Base-by-base conservation (phyloP, 2,329 filamentous ascomycete species). In the Exserohilum rostratum region DNA sequence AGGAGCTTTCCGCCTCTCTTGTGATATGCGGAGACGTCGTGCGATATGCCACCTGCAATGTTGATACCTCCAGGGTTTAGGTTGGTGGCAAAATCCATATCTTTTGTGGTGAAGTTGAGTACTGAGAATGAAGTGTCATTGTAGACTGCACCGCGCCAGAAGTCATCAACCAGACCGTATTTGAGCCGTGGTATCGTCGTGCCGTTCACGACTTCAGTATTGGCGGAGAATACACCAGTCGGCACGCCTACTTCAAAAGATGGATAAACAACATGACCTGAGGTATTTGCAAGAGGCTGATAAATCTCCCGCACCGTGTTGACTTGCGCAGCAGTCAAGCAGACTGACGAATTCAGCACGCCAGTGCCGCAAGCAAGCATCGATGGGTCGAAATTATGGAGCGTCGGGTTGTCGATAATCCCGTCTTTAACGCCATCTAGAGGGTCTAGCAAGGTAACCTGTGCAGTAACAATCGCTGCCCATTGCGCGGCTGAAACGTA, bases 201-300 rank as follows among this genome's bases (percentile, higher is more conserved):
- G 60, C 76, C 82, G 31, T 80, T 72, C 3, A 81, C 64, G 4
- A 67, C 64, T 50, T 78, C 44, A 9, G 45, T 50, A 22, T 57
- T 57, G 2, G 39, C 34, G 64, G 70, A 39, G 59, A 37, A 69
- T 53, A 22, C 76, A 39, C 72, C 78, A 58, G 80, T 77, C 29
- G 74, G 78, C 20, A 69, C 69, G 13, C 79, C 79, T 17, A 77
- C 78, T 46, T 79, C 74, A 64, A 81, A 77, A 7, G 73, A 68
- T 4, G 80, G 80, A 61, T 77, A 82, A 17, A 81, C 71, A 5
- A 82, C 65, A 5, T 67, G 62, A 38, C 79, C 78, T 39, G 76
- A 65, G 7, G 65, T 68, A 53, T 73, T 68, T 63, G 73, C 73
- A 48, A 79, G 75, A 53, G 58, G 74, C 74, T 58, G 72, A 64